Conservation (phyloP, 129 eudicot species). For the Saposhnikovia divaricata region DNA sequence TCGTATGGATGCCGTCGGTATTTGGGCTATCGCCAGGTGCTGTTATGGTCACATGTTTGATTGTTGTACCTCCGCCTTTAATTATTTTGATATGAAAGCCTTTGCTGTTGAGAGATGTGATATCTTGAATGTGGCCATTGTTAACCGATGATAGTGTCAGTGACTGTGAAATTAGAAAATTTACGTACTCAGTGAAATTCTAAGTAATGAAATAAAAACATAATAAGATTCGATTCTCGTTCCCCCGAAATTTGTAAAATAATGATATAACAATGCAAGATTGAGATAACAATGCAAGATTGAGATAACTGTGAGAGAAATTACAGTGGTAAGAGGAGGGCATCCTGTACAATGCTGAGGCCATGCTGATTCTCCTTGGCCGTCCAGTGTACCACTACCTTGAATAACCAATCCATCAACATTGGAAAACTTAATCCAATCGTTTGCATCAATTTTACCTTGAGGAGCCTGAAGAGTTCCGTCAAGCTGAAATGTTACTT, state of each 20-base stretch:
- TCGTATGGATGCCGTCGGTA: neutral
- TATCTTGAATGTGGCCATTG: neutral
- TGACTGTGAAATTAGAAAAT: neutral
- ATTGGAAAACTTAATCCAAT: neutral
- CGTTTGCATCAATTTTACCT: neutral
- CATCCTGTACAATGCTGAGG: neutral
- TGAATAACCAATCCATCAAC: neutral
- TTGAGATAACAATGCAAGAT: neutral
- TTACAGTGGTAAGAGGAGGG: neutral
- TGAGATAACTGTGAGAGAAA: neutral
- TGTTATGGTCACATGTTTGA: neutral
- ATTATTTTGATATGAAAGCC: neutral
- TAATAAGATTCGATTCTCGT: no score
- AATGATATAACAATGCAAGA: neutral
- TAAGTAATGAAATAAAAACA: no score
- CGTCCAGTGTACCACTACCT: neutral
- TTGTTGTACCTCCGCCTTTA: neutral
- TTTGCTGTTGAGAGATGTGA: conserved; percentile 2
- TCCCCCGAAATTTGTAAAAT: no score
- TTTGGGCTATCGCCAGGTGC: neutral
- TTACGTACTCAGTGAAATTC: neutral
- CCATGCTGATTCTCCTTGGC: neutral
- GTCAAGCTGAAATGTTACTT: neutral
- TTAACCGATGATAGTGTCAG: neutral
- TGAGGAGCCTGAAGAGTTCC: neutral